These are phyloP conservation scores for Fibroporia radiculosa DNA, from an alignment of 768 basidiomycete species.

Conservation along the genomic window DNA sequence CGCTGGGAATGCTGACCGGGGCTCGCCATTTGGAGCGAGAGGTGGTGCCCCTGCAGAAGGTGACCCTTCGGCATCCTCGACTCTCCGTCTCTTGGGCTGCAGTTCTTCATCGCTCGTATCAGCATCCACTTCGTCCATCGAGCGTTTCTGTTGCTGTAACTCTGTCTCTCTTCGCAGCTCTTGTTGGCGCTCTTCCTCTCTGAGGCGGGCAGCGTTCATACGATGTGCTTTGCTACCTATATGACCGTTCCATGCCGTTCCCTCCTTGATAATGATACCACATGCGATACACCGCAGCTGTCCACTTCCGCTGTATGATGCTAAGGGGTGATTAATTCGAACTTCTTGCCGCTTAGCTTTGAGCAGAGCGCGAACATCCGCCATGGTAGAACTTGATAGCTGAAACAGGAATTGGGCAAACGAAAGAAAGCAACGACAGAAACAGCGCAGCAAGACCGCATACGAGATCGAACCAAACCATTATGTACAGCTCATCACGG, in stretches of 20 bases:
- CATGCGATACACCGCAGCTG: slow-evolving; percentile 69
- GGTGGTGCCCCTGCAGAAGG: slow-evolving; percentile 6
- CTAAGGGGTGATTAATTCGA: slow-evolving; percentile 65
- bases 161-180: slow-evolving; percentile 30
- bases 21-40: slow-evolving; percentile 12
- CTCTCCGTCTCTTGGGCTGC: slow-evolving; percentile 22
- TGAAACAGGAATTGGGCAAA: too few relatives aligned
- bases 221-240: slow-evolving; percentile 76
- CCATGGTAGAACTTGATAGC: too few relatives aligned
- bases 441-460: too few relatives aligned
- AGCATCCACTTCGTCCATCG: slow-evolving; percentile 23
- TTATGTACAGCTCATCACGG: too few relatives aligned
- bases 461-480: too few relatives aligned
- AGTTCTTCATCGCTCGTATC: slow-evolving; percentile 10
- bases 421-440: too few relatives aligned
- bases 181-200: slow-evolving; percentile 42
- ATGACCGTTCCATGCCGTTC: slow-evolving; percentile 84
- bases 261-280: slow-evolving; percentile 55
- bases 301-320: slow-evolving; percentile 56
- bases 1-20: slow-evolving; percentile 44
- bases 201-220: slow-evolving; percentile 50
- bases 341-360: slow-evolving; percentile 77
- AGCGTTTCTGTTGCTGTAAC: slow-evolving; percentile 27
- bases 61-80: slow-evolving; percentile 22
- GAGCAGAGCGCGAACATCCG: slow-evolving; percentile 76